Base-by-base conservation (phyloP, 1,284 basidiomycete species). In the Boletus sp. region DNA sequence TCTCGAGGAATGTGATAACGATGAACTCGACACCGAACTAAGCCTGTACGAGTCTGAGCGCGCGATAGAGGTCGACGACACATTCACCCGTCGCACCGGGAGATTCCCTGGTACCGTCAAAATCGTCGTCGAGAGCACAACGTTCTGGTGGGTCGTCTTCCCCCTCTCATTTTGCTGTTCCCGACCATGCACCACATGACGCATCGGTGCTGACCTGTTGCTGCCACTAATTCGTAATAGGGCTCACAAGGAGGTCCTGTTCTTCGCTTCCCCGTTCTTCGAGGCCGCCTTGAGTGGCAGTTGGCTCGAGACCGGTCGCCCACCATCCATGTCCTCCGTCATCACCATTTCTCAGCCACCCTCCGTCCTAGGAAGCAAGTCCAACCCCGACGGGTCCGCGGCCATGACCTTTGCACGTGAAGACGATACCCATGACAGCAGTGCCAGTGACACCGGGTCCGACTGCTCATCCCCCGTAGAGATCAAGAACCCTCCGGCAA, bases 221-320 rank as follows among this genome's bases (percentile, higher is more conserved):
- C n/a, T n/a, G n/a, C n/a, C n/a, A n/a, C n/a, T n/a, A 53, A 30
- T 26, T 33, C 16, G 25, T 51, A 29, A 52, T 57, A 90, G 87
- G 87, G 82, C 85, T 0, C 89, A 92, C 67, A 88, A 88, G 61
- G 88, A 92, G 60, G 79, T 92, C 34, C 72, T 92, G 5, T 84
- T 84, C 62, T 91, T 90, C 60, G 84, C 88, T 1, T 89, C 86
- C 5, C 86, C 89, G 0, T 92, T 92, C 72, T 92, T 92, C 62
- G 84, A 90, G 65, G 87, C 87, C 12, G 85, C 88, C 17, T 71
- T 92, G 40, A 86, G 82, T 53, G 89, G 89, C 4, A 76, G 84
- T 57, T 90, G 85, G 85, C 81, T 82, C 7, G 85, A 88, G 66
- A 88, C 78, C 9, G 80, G 81, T 16, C 72, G 84, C 40, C 85